Evolutionary conservation across 805 yeast genomes (phyloP).

Genomic region (Cyberlindnera xylosilytica): DNA sequence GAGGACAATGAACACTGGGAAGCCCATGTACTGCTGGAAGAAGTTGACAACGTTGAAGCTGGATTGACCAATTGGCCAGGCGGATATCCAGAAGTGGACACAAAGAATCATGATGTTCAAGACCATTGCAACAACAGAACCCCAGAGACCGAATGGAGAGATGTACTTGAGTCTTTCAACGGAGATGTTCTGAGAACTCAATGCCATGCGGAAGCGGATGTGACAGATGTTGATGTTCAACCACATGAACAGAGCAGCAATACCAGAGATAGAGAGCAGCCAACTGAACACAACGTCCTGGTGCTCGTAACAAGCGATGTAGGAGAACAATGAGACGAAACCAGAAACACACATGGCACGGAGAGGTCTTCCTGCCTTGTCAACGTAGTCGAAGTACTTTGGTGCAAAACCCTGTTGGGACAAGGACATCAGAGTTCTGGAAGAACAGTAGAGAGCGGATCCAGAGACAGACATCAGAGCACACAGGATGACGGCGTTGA

Average conservation of each 20-base stretch:
- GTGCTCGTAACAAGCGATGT: conserved; percentile 58
- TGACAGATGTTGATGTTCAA: conserved; percentile 51
- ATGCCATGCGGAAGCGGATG: conserved; percentile 55
- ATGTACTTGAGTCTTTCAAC: conserved; percentile 46
- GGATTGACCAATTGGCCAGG: conserved; percentile 50
- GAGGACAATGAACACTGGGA: conserved; percentile 43
- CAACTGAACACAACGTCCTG: conserved; percentile 59
- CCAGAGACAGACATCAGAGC: conserved; percentile 59
- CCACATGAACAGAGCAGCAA: conserved; percentile 65
- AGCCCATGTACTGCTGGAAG: conserved; percentile 50
- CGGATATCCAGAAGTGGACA: conserved; percentile 64
- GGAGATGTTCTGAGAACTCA: conserved; percentile 49
- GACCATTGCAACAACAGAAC: conserved; percentile 47
- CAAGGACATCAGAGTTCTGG: conserved; percentile 51
- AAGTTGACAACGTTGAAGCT: conserved; percentile 37
- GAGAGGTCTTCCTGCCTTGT: conserved; percentile 57
- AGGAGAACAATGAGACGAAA: conserved; percentile 55
- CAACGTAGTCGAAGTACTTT: conserved; percentile 45
- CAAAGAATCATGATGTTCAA: conserved; percentile 46
- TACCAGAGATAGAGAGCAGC: conserved; percentile 60
- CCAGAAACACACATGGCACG: conserved; percentile 48
- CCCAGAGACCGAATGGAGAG: conserved; percentile 50
- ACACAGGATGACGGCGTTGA: conserved; percentile 61
- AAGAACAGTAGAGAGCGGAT: conserved; percentile 49
- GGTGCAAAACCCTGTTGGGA: conserved; percentile 64